phyloP scores from a whole-genome alignment of 2,329 filamentous ascomycete genomes.

The Pleurostoma richardsiae region DNA sequence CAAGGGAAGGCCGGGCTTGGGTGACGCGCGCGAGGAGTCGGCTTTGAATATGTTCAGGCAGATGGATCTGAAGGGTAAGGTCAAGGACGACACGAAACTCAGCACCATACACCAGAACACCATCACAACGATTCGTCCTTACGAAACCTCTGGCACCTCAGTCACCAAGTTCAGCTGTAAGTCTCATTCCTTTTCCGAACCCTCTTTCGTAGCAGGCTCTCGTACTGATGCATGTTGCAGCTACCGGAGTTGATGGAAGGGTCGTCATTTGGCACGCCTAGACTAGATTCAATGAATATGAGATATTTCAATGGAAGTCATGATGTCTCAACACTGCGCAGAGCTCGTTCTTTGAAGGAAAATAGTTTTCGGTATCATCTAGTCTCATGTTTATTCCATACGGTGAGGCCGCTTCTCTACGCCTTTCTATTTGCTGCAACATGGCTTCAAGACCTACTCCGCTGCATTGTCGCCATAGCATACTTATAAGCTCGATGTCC shows the following conservation, averaged over 20 bases:
- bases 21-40: slow-evolving; percentile 73
- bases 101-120: slow-evolving; percentile 97
- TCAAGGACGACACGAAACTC: slow-evolving; percentile 86
- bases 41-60: slow-evolving; percentile 97
- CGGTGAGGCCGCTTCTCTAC: slow-evolving; percentile 1
- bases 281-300: slow-evolving; percentile 14
- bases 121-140: slow-evolving; percentile 77
- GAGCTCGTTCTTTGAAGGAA: slow-evolving; percentile 5
- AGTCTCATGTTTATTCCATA: slow-evolving; percentile 6
- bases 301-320: slow-evolving; percentile 2
- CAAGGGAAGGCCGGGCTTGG: slow-evolving; percentile 58
- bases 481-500: slow-evolving; percentile 4
- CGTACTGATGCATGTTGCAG: slow-evolving; percentile 36
- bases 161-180: slow-evolving; percentile 84
- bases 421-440: slow-evolving; percentile 1
- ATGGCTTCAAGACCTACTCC: slow-evolving; percentile 1
- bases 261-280: slow-evolving; percentile 74
- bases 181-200: slow-evolving; percentile 26
- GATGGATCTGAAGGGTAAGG: slow-evolving; percentile 96
- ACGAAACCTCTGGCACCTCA: slow-evolving; percentile 57
- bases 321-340: slow-evolving; percentile 1
- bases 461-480: background rate
- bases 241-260: slow-evolving; percentile 77
- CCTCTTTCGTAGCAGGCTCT: slow-evolving; percentile 9
- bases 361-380: slow-evolving; percentile 5